phyloP scores from a whole-genome alignment of 345 rosid genomes.

The Hibiscus tridactylites region DNA sequence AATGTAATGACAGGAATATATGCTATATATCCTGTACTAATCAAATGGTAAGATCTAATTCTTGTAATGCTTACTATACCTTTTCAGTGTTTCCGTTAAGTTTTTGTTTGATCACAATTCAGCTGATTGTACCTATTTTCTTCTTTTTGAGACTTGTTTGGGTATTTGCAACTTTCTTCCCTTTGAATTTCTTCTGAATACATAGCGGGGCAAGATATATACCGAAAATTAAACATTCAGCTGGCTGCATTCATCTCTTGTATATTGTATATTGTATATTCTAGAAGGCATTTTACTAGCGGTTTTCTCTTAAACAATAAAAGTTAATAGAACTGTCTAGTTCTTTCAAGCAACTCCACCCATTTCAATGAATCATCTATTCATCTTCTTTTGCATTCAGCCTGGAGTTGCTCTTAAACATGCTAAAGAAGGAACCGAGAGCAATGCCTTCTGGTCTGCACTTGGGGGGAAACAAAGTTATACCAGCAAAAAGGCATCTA shows the following conservation, averaged over 20 bases:
- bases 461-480: slow-evolving; percentile 96
- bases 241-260: neutral
- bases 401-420: slow-evolving; percentile 81
- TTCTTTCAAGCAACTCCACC: neutral
- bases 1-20: neutral
- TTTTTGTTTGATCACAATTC: neutral
- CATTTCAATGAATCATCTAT: neutral
- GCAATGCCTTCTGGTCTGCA: slow-evolving; percentile 89
- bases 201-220: neutral
- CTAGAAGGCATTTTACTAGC: neutral
- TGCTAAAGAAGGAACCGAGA: slow-evolving; percentile 96
- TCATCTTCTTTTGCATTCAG: slow-evolving; percentile 28
- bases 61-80: neutral
- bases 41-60: neutral
- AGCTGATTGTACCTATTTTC: neutral
- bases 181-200: neutral
- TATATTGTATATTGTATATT: neutral
- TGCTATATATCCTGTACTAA: neutral
- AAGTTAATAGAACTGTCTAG: neutral
- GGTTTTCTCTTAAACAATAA: neutral
- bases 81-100: neutral
- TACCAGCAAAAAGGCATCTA: slow-evolving; percentile 60
- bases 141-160: neutral
- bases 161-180: neutral
- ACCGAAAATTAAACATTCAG: neutral